phyloP scores from a whole-genome alignment of 768 basidiomycete genomes.

The Mycena olivaceomarginata region DNA sequence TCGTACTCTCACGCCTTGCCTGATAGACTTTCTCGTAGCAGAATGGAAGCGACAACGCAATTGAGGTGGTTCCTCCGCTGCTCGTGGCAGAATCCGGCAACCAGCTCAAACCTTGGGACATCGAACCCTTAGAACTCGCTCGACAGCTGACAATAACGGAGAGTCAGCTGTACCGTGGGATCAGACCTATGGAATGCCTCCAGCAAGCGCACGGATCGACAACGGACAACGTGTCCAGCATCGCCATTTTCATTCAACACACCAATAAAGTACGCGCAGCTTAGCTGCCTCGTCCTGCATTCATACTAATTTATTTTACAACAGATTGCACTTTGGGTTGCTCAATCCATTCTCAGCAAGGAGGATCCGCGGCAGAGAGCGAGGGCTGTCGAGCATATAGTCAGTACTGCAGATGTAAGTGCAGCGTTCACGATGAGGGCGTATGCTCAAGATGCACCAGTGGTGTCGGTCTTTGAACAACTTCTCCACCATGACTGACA shows the following conservation, averaged over 20 bases:
- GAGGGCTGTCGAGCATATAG: conserved; percentile 90
- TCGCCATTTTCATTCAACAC: conserved; percentile 90
- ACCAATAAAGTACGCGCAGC: conserved; percentile 82
- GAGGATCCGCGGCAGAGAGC: conserved; percentile 92
- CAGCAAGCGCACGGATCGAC: conserved; percentile 87
- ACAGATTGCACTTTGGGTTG: conserved; percentile 97
- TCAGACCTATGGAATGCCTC: conserved; percentile 94
- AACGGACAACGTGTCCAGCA: conserved; percentile 86
- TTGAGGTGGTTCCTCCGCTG: conserved; percentile 82
- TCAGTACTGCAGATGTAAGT: conserved; percentile 92
- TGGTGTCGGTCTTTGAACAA: conserved; percentile 93
- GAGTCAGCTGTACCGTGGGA: conserved; percentile 89
- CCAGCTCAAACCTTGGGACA: conserved; percentile 88
- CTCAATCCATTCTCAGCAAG: conserved; percentile 85
- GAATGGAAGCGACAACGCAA: conserved; percentile 72
- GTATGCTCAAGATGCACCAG: conserved; percentile 61
- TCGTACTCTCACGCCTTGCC: conserved; percentile 17
- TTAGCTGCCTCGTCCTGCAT: background rate
- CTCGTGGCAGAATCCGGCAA: conserved; percentile 83
- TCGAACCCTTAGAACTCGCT: conserved; percentile 93
- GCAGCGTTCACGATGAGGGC: background rate
- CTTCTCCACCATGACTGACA: conserved; percentile 97
- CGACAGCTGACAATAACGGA: conserved; percentile 96
- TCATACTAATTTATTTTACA: background rate
- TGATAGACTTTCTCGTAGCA: conserved; percentile 51